A percentile compares a stretch with the other conserved stretches of the same genome.
phyloP scores from a whole-genome alignment of 148 eudicot genomes.

The Silene latifolia region DNA sequence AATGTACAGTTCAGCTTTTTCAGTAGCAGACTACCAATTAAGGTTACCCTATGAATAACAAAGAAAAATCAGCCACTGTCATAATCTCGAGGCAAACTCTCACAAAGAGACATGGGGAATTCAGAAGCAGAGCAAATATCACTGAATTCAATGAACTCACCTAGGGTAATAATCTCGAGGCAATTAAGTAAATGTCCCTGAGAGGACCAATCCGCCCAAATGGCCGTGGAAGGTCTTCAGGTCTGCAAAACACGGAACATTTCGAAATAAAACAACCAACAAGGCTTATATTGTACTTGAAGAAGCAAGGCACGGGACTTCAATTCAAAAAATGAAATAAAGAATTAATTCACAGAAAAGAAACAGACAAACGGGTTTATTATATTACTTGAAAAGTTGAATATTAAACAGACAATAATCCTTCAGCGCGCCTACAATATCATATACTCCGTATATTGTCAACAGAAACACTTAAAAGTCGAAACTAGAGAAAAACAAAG shows the following conservation, averaged over 20 bases:
- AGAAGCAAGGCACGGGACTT: not conserved
- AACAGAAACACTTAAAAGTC: not conserved
- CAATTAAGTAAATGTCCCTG: conserved; percentile 77
- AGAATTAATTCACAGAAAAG: not conserved
- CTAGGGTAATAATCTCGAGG: conserved; percentile 88
- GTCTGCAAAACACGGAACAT: conserved; percentile 38
- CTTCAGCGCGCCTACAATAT: too few relatives aligned
- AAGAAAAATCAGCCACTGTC: not conserved
- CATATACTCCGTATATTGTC: too few relatives aligned
- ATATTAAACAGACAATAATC: too few relatives aligned
- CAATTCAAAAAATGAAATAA: not conserved
- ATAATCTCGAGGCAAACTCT: too few relatives aligned
- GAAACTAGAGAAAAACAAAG: too few relatives aligned
- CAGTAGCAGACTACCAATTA: not conserved
- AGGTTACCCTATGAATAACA: not conserved
- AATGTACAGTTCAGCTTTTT: too few relatives aligned
- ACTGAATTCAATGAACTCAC: conserved; percentile 27
- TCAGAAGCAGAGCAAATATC: not conserved
- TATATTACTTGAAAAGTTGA: too few relatives aligned
- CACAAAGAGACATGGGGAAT: not conserved
- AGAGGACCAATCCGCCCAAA: conserved; percentile 78
- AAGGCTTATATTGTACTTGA: not conserved
- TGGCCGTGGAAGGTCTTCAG: conserved; percentile 84
- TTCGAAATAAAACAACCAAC: not conserved
- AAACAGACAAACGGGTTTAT: not conserved